A percentile compares a stretch with the other conserved stretches of the same genome.
Evolutionary conservation across 169 alveolate genomes (phyloP).

Genomic region (Plasmodium yoelii): DNA sequence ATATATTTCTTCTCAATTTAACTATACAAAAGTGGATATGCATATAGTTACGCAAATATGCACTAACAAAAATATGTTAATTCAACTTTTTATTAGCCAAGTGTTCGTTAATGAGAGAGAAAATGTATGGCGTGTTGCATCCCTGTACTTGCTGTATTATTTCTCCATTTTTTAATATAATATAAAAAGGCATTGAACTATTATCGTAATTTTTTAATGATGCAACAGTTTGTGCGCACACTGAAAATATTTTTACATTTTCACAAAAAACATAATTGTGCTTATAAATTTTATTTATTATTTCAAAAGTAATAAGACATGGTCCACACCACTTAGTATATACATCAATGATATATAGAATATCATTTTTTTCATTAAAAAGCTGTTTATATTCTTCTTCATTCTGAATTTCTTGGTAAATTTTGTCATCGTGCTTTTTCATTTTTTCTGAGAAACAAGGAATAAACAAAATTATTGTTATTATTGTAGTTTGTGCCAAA

Average conservation of each 20-base stretch:
- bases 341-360: conserved; percentile 72
- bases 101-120: conserved; percentile 66
- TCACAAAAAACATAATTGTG: conserved; percentile 43
- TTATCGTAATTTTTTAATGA: conserved; percentile 74
- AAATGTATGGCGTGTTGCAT: conserved; percentile 66
- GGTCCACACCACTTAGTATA: conserved; percentile 77
- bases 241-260: conserved; percentile 62
- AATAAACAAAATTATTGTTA: not conserved
- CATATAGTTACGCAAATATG: too few species aligned
- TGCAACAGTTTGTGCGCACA: conserved; percentile 60
- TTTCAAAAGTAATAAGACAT: conserved; percentile 73
- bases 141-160: conserved; percentile 71
- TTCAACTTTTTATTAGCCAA: conserved; percentile 14
- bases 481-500: not conserved
- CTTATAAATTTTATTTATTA: conserved; percentile 68
- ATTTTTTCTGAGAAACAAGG: conserved; percentile 6
- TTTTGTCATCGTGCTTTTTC: conserved; percentile 63
- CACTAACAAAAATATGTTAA: too few species aligned
- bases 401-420: conserved; percentile 41
- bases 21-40: too few species aligned
- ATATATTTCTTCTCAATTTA: too few species aligned
- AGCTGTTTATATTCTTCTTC: conserved; percentile 74
- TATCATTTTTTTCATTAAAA: conserved; percentile 61
- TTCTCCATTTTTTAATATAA: conserved; percentile 75
- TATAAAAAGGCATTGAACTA: conserved; percentile 73